Percentiles rank a stretch among this genome's conserved stretches.
Evolutionary conservation across 768 basidiomycete species (phyloP).

Genomic region (Rhodotorula paludigena): DNA sequence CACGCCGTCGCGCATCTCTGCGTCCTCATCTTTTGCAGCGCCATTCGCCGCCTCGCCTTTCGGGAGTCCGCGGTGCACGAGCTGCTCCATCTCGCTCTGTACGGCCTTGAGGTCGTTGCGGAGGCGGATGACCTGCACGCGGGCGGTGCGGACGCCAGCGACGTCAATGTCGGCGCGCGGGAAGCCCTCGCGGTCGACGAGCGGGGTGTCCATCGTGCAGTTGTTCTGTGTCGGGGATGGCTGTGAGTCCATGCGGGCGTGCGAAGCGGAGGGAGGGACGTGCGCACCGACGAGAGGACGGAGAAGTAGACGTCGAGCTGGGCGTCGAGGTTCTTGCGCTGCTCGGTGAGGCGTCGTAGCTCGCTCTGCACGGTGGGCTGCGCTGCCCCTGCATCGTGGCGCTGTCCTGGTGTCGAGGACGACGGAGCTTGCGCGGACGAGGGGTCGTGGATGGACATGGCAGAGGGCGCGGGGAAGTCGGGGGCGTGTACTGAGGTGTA

Average conservation of each 20-base stretch:
- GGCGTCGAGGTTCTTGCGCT: constrained; percentile 4
- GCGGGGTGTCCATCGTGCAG: constrained; percentile 63
- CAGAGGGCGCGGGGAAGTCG: no score
- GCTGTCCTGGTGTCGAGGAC: not conserved
- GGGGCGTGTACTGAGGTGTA: no score
- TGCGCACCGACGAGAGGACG: constrained; percentile 22
- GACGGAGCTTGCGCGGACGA: not conserved
- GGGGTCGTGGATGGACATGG: constrained; percentile 9
- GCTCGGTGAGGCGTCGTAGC: not conserved
- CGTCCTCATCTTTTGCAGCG: constrained; percentile 42
- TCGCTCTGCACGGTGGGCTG: constrained; percentile 3
- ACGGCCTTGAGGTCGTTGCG: constrained; percentile 68
- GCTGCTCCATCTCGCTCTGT: constrained; percentile 63
- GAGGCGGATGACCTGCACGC: constrained; percentile 71
- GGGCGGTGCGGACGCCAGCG: constrained; percentile 67
- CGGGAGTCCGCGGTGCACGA: constrained; percentile 55
- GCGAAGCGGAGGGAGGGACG: no score
- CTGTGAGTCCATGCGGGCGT: not conserved
- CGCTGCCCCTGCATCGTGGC: not conserved
- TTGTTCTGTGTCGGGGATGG: constrained; percentile 49
- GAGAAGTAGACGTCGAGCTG: constrained; percentile 19
- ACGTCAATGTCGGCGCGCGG: constrained; percentile 76
- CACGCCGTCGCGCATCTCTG: no score
- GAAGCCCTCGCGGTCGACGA: constrained; percentile 83
- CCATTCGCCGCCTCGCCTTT: constrained; percentile 39